These are phyloP conservation scores for Xylariaceae sp. DNA, from an alignment of 2,329 filamentous ascomycete genomes.

Conservation along the genomic window DNA sequence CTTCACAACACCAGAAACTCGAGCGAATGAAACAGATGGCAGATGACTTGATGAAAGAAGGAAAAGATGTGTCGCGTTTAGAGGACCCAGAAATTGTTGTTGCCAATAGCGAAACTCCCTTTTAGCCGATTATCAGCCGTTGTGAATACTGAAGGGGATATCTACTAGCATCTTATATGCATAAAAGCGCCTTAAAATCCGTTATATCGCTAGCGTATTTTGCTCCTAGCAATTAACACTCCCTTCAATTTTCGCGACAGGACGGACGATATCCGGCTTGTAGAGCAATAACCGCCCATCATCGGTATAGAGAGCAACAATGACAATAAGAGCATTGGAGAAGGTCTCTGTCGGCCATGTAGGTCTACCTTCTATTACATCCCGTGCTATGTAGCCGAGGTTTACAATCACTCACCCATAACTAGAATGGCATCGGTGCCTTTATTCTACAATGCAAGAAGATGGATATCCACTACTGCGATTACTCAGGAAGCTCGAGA, in stretches of 20 bases:
- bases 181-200: neutral
- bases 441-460: constrained; percentile 98
- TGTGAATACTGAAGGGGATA: neutral
- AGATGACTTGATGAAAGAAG: constrained; percentile 27
- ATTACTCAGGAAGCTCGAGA: constrained; percentile 89
- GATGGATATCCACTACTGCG: constrained; percentile 96
- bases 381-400: neutral
- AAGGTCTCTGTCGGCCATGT: constrained; percentile 61
- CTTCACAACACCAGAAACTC: constrained; percentile 24
- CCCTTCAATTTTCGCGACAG: constrained; percentile 29
- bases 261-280: neutral
- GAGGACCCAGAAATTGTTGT: constrained; percentile 22
- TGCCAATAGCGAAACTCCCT: neutral
- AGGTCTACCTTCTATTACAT: constrained; percentile 28
- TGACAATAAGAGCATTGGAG: constrained; percentile 62
- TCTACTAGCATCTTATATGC: neutral
- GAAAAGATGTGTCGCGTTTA: constrained; percentile 33
- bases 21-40: constrained; percentile 16
- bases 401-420: constrained; percentile 1
- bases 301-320: constrained; percentile 50
- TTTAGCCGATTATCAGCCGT: constrained; percentile 13
- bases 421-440: constrained; percentile 91
- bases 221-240: constrained; percentile 2
- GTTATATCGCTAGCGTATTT: constrained; percentile 1
- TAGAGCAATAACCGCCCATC: no score